A percentile compares a stretch with the other conserved stretches of the same genome.
These are phyloP conservation scores for Cytidiella melzeri DNA, from an alignment of 768 basidiomycete genomes.

Conservation along the genomic window DNA sequence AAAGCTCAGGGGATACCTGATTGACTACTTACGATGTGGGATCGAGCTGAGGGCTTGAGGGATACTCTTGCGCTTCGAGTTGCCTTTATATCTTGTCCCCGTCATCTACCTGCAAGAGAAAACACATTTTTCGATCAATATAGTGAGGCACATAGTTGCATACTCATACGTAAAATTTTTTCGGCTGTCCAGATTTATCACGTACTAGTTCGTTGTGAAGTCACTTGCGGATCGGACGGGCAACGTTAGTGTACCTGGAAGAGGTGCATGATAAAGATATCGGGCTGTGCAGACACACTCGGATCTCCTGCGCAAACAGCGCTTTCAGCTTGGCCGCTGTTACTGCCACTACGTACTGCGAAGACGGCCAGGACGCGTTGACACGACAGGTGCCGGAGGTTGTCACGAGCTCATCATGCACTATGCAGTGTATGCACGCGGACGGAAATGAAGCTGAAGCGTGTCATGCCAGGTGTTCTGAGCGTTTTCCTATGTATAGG, in stretches of 20 bases:
- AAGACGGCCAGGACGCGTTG: no score
- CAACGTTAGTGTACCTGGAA: neutral
- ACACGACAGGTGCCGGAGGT: no score
- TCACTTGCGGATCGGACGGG: neutral
- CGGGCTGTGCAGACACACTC: neutral
- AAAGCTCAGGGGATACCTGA: neutral
- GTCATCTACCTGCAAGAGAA: neutral
- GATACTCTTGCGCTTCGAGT: no score
- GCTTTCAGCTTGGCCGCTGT: no score
- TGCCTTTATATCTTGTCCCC: neutral
- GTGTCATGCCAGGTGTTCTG: no score
- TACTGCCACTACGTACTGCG: no score
- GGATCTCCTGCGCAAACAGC: neutral
- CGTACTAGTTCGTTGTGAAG: neutral
- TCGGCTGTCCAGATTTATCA: neutral
- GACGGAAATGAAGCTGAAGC: no score
- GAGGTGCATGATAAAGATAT: neutral
- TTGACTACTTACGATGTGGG: no score
- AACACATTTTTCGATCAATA: neutral
- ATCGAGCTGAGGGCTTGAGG: no score
- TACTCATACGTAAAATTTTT: neutral
- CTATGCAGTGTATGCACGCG: no score
- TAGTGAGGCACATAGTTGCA: neutral
- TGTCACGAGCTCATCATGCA: no score
- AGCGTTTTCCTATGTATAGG: no score